Base-by-base conservation (phyloP, 2,329 filamentous ascomycete genomes). In the Phyllosticta citriasiana region DNA sequence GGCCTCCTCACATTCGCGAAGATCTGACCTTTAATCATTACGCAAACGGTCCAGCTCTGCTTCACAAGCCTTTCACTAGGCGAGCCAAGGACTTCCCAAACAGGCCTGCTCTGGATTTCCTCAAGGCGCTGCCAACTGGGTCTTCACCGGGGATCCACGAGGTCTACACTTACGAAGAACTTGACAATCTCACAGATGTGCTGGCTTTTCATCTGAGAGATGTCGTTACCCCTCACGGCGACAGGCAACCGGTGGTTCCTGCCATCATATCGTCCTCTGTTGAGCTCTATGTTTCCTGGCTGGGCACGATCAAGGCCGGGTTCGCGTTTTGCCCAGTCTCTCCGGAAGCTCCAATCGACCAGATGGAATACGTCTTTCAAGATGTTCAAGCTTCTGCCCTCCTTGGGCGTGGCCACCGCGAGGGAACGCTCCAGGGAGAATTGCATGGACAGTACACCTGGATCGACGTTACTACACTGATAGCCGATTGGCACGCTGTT, bases 281-380 rank as follows among this genome's bases (percentile, higher is more conserved):
- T 1, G 72, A 84, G 24, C 75, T 95, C 0, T 96, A 96, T 68
- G 78, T 86, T 30, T 80, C 84, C 0, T 89, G 96, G 33, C 77
- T 96, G 30, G 91, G 84, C 0, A 81, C 87, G 25, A 72, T 90
- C 26, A 95, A 95, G 68, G 77, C 84, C 3, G 89, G 90, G 8
- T 87, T 85, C 67, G 89, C 85, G 6, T 94, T 95, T 68, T 74
- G 96, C n/a, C 90, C 91, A 0, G 78, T 96, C 3, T 79, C 90
- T 0, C 88, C 89, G 1, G 84, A 82, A n/a, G 88, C 86, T 0
- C 89, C 91, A 0, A 25, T 68, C 0, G 79, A 83, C 12, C 71
- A 70, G 27, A 64, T 82, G 2, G 79, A 79, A 61, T 61, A 52
- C 30, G 54, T 57, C n/a, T 61, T 61, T 24, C 59, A 61, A 53